These are phyloP conservation scores for Fusarium avenaceum DNA, from an alignment of 2,329 filamentous ascomycete species.

Conservation along the genomic window DNA sequence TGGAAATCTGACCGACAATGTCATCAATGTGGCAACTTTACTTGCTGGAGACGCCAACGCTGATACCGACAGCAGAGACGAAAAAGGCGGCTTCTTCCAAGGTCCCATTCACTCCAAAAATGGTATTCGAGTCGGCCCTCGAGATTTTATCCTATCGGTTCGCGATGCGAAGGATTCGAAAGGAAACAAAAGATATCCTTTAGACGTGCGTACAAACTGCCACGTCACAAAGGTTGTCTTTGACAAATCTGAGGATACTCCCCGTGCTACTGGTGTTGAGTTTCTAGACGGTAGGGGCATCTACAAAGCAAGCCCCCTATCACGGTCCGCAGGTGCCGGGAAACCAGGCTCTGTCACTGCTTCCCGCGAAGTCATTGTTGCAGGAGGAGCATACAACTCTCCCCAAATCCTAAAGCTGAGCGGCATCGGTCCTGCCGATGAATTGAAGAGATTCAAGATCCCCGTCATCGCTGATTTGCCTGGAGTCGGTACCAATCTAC, in stretches of 20 bases:
- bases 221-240: slow-evolving; percentile 57
- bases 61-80: slow-evolving; percentile 37
- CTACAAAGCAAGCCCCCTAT: slow-evolving; percentile 41
- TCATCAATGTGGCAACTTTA: slow-evolving; percentile 33
- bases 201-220: slow-evolving; percentile 42
- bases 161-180: slow-evolving; percentile 35
- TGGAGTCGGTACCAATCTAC: slow-evolving; percentile 70
- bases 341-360: slow-evolving; percentile 41
- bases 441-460: slow-evolving; percentile 61
- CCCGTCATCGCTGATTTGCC: slow-evolving; percentile 61
- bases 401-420: slow-evolving; percentile 66
- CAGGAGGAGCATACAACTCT: slow-evolving; percentile 64
- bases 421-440: slow-evolving; percentile 60
- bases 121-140: slow-evolving; percentile 65
- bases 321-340: slow-evolving; percentile 15
- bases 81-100: slow-evolving; percentile 62
- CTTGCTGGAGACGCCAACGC: slow-evolving; percentile 39
- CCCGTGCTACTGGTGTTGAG: slow-evolving; percentile 52
- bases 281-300: slow-evolving; percentile 48
- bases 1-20: slow-evolving; percentile 20
- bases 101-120: slow-evolving; percentile 68
- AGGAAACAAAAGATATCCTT: slow-evolving; percentile 39
- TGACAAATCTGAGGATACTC: slow-evolving; percentile 45
- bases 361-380: slow-evolving; percentile 63
- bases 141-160: slow-evolving; percentile 65